Evolutionary conservation across 345 rosid species (phyloP), one percentile per base, ranked within the genome.

Genomic region (Salix caprea): DNA sequence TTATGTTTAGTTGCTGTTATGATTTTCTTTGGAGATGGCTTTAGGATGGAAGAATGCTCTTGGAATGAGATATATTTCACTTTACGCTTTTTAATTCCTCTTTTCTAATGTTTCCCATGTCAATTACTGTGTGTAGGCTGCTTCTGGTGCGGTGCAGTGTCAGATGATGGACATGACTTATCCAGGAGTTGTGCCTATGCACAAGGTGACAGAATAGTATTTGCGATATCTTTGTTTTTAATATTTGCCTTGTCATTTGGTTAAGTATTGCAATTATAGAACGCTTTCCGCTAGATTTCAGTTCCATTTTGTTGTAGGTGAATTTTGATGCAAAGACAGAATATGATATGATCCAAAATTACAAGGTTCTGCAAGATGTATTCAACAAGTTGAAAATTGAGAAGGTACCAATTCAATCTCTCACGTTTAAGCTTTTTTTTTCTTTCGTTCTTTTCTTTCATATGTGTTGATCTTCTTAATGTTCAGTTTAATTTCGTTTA

Each of bases 61-160:
- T 16, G 32, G 24, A 46, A 32, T 48, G 44, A 74, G 46, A 30
- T 23, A 5, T 39, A 64, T 62, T 64, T 46, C 23, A 19, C 70
- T 6, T 48, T 11, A 34, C 65, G 13, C 18, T 62, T 46, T 70
- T 73, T 18, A 42, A 28, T 42, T 24, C 7, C n/a, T 65, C 6
- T 37, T 13, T 32, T 42, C 48, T 68, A 19, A 44, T 13, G 61
- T 69, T 69, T 34, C 11, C 54, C 40, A 8, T 69, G 34, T 70
- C 72, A 74, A 61, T 61, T 30, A 30, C 77, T 83, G 46, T 79
- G 66, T 58, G 68, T 67, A 91, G 97, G 98, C 94, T 87, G 98
- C 99, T 79, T 96, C 99, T 0, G 99, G 98, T 79, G 99, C 99
- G 73, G 97, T 96, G 71, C 99, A 93, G 75, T 96, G 99, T 76